A percentile compares a stretch with the other conserved stretches of the same genome.
Evolutionary conservation across 176 grass and related monocot genomes (phyloP).

Genomic region (Leersia perrieri): DNA sequence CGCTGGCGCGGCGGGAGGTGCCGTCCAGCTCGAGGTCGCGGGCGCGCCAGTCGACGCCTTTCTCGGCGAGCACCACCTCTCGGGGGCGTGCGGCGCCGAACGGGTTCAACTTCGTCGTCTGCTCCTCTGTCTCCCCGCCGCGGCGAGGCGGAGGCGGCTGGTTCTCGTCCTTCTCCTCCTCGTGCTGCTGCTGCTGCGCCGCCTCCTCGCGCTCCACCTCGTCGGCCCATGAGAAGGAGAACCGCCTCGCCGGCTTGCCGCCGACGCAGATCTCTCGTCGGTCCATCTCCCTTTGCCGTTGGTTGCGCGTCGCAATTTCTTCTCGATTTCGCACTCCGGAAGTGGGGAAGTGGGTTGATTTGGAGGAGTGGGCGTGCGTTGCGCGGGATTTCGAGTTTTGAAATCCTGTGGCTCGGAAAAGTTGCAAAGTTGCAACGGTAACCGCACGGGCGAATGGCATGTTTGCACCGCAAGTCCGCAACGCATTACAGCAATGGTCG

Average conservation of each 20-base stretch:
- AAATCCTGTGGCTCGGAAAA: background rate
- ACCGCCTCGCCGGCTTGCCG: conserved; percentile 13
- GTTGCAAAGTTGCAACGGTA: conserved; percentile 13
- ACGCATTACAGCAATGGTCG: background rate
- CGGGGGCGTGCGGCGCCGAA: conserved; percentile 52
- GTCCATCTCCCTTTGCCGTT: background rate
- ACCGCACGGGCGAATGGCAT: background rate
- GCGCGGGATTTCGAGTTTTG: background rate
- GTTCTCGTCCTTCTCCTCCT: background rate
- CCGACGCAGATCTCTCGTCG: background rate
- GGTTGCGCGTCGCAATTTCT: background rate
- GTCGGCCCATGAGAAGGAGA: conserved; percentile 75
- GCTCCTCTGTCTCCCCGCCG: background rate
- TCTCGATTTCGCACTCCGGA: background rate
- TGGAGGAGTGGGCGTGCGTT: background rate
- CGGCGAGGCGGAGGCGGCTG: background rate
- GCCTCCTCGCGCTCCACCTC: conserved; percentile 68
- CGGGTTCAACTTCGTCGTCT: conserved; percentile 20
- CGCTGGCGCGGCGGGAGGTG: background rate
- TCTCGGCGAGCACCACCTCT: conserved; percentile 61
- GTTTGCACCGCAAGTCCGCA: background rate
- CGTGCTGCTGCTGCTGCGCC: background rate
- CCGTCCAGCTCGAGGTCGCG: conserved; percentile 40
- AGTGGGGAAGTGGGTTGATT: background rate
- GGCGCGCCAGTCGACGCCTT: conserved; percentile 62